Base-by-base conservation (phyloP, 257 asterid genomes). In the Fraxinus americana region DNA sequence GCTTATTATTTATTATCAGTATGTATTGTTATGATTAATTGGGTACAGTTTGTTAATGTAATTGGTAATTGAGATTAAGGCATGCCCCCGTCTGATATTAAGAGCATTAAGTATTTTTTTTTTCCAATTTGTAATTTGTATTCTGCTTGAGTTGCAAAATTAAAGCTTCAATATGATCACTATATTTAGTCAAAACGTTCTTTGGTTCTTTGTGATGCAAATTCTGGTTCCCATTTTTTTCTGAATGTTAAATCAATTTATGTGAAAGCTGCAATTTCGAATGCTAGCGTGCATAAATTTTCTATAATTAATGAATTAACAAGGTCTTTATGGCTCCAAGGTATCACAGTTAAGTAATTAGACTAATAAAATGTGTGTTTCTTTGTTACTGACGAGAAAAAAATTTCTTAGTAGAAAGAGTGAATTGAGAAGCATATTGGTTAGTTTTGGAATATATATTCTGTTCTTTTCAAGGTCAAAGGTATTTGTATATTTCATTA, bases 291-390 rank as follows among this genome's bases (percentile, higher is more conserved):
- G 41, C 35, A 4, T 34, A 23, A n/a, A 45, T n/a, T 41, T 27
- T 65, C 38, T 11, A 39, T 12, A 38, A 17, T 21, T 68, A 11
- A 14, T 70, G 68, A 19, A 63, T 72, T 38, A 41, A 19, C 29
- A n/a, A 71, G 77, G 73, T n/a, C 27, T 54, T 54, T 38, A 30
- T 65, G 39, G 69, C 38, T 35, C 29, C 12, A 34, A 67, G 71
- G 75, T 72, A 43, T 74, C 74, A 48, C 21, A 48, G 4, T 48
- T 48, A 48, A 54, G 65, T 54, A 43, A 43, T 14, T 43, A 54
- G 65, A n/a, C 23, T 17, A 54, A 17, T 54, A n/a, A 54, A n/a
- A 54, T 54, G 12, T n/a, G 6, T 16, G n/a, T 14, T 48, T 48
- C n/a, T 4, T 45, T 45, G 54, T 45, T 2, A 54, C 63, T 5